Conservation (phyloP, 208 protist genomes). For the Trypanosoma vivax region DNA sequence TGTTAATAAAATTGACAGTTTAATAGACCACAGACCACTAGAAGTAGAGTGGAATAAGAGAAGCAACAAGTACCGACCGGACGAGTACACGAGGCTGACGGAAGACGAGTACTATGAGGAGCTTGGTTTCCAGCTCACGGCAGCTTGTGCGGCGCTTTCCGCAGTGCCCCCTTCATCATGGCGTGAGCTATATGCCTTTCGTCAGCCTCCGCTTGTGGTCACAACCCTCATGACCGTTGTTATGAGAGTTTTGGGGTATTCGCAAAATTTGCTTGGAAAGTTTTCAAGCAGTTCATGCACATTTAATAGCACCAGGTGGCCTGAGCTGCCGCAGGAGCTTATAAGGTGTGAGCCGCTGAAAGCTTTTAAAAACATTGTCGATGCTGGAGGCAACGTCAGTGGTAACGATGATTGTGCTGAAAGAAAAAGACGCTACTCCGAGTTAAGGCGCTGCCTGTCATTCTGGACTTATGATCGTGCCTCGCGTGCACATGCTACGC, state of each 20-base stretch:
- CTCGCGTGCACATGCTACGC: not conserved
- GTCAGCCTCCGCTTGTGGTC: conserved; percentile 3
- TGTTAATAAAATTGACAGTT: not conserved
- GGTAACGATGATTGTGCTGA: not conserved
- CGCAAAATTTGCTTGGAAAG: too few species aligned
- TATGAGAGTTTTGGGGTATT: conserved; percentile 6
- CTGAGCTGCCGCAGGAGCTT: not conserved
- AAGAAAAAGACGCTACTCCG: not conserved
- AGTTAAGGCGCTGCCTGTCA: not conserved
- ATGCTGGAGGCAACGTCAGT: too few species aligned
- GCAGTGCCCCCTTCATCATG: conserved; percentile 18
- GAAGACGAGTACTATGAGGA: not conserved
- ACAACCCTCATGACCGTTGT: conserved; percentile 2
- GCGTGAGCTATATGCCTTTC: conserved; percentile 15
- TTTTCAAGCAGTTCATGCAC: not conserved
- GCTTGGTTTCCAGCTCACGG: not conserved
- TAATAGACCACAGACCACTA: not conserved
- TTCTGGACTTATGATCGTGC: conserved; percentile 5
- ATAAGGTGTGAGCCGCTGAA: not conserved
- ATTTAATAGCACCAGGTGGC: not conserved
- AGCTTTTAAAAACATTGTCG: not conserved
- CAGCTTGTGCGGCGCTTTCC: conserved; percentile 21
- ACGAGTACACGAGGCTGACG: too few species aligned
- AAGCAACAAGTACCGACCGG: not conserved
- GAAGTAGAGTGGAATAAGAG: not conserved